Evolutionary conservation across 139 green algal genomes (phyloP).

Genomic region (Ostreobium quekettii): DNA sequence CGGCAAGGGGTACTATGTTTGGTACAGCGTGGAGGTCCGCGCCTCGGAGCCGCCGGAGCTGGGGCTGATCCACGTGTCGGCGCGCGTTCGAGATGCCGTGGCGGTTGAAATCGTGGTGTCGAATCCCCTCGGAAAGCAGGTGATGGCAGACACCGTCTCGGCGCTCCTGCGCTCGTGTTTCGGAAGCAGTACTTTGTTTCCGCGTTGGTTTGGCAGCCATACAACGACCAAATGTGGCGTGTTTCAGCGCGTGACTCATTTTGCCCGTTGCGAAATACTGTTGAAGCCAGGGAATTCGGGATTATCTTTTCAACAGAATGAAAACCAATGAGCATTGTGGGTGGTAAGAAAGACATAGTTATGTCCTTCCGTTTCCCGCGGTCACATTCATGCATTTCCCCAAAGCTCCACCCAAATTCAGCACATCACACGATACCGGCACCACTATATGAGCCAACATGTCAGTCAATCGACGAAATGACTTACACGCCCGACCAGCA

Average conservation of each 20-base stretch:
- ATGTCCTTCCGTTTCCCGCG: too few relatives aligned
- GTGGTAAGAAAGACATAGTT: too few relatives aligned
- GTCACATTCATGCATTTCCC: too few relatives aligned
- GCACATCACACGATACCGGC: too few relatives aligned
- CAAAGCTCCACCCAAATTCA: too few relatives aligned
- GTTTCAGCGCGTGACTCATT: too few relatives aligned
- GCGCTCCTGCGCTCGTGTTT: constrained; percentile 44
- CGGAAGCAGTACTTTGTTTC: constrained; percentile 20
- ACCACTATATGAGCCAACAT: too few relatives aligned
- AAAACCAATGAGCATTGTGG: too few relatives aligned
- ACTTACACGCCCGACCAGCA: too few relatives aligned
- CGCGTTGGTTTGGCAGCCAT: neutral
- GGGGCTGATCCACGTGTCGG: constrained; percentile 37
- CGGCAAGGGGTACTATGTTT: constrained; percentile 50
- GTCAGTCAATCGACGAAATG: too few relatives aligned
- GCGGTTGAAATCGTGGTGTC: constrained; percentile 29
- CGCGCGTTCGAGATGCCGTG: constrained; percentile 35
- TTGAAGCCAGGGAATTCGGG: too few relatives aligned
- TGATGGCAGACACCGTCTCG: constrained; percentile 32
- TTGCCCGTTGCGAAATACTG: neutral
- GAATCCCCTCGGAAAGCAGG: constrained; percentile 38
- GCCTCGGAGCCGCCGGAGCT: constrained; percentile 43
- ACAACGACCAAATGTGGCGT: neutral
- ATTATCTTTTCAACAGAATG: too few relatives aligned
- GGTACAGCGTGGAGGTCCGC: constrained; percentile 52